phyloP scores from a whole-genome alignment of 2,329 filamentous ascomycete genomes.

The Scorias spongiosa region DNA sequence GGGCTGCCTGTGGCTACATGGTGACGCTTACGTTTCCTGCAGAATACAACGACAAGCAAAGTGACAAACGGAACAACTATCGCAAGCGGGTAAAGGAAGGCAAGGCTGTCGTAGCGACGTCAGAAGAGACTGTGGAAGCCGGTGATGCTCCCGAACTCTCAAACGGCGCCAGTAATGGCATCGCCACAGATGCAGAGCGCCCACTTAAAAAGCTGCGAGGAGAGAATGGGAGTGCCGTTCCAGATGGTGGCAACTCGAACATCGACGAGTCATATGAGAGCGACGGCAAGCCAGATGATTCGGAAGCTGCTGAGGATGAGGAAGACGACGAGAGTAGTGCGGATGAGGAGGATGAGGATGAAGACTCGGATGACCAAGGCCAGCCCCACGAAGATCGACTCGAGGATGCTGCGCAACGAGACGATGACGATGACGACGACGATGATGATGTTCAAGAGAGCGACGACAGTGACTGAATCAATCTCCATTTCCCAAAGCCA shows the following conservation, averaged over 20 bases:
- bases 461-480: constrained; percentile 17
- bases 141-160: constrained; percentile 2
- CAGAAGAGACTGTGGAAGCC: constrained; percentile 5
- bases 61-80: constrained; percentile 59
- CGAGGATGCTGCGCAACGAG: constrained; percentile 47
- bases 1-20: no score
- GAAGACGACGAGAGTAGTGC: constrained; percentile 44
- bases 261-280: constrained; percentile 31
- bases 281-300: constrained; percentile 33
- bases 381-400: constrained; percentile 39
- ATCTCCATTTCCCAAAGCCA: neutral
- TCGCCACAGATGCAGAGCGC: constrained; percentile 27
- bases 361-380: constrained; percentile 14
- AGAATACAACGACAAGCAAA: constrained; percentile 61
- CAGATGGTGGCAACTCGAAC: constrained; percentile 28
- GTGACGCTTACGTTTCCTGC: neutral
- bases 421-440: constrained; percentile 41
- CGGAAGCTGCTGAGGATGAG: constrained; percentile 38
- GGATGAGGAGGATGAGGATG: constrained; percentile 23
- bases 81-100: constrained; percentile 54
- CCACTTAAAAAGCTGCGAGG: constrained; percentile 37
- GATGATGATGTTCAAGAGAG: constrained; percentile 20
- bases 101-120: constrained; percentile 11
- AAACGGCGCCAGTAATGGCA: constrained; percentile 2
- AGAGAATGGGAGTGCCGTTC: constrained; percentile 21